Percentiles rank a stretch among this genome's conserved stretches.
phyloP scores from a whole-genome alignment of 163 green algal species.

The Volvox carteri region DNA sequence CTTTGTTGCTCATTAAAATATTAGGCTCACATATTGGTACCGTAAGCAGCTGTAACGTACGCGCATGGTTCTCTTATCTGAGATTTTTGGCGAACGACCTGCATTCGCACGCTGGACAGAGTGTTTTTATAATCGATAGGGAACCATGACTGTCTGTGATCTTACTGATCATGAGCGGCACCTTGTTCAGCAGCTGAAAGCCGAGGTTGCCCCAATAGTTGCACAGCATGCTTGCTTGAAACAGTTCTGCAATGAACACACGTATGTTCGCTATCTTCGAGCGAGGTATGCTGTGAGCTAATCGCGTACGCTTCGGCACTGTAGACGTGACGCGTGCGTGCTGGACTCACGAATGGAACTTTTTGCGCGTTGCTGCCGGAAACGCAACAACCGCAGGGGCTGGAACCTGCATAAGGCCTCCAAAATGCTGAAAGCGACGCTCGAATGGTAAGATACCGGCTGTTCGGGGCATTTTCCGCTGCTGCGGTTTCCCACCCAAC shows the following conservation, averaged over 20 bases:
- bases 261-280: slow-evolving; percentile 83
- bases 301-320: too few species aligned
- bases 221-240: slow-evolving; percentile 59
- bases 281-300: slow-evolving; percentile 64
- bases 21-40: too few species aligned
- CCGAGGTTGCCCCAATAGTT: slow-evolving; percentile 48
- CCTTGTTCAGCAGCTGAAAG: slow-evolving; percentile 59
- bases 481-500: background rate
- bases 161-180: slow-evolving; percentile 50
- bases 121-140: too few species aligned
- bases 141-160: background rate
- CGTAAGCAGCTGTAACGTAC: too few species aligned
- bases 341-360: too few species aligned
- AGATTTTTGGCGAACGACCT: too few species aligned
- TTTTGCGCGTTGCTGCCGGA: too few species aligned
- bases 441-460: slow-evolving; percentile 71
- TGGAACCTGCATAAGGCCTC: slow-evolving; percentile 80
- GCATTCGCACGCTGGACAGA: too few species aligned
- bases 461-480: background rate
- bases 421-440: slow-evolving; percentile 79
- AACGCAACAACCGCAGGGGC: slow-evolving; percentile 49
- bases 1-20: too few species aligned
- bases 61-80: too few species aligned
- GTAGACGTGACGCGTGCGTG: too few species aligned
- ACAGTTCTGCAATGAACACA: slow-evolving; percentile 79